A percentile compares a stretch with the other conserved stretches of the same genome.
phyloP scores from a whole-genome alignment of 139 green algal species.

The Picochlorum sp. region DNA sequence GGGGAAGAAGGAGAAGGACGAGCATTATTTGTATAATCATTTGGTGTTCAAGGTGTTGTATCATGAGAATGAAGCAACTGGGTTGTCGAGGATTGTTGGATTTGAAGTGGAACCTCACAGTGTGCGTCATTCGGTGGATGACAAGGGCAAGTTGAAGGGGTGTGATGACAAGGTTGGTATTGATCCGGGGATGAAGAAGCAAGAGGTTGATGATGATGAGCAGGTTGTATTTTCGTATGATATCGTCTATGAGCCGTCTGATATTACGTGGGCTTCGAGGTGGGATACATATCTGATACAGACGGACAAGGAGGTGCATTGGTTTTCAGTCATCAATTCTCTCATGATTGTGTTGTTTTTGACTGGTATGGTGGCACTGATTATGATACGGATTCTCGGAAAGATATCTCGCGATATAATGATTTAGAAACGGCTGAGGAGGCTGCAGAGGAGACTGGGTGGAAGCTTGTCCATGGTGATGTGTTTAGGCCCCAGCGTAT shows the following conservation, averaged over 20 bases:
- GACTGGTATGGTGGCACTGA: conserved; percentile 97
- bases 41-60: conserved; percentile 94
- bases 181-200: conserved; percentile 57
- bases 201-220: conserved; percentile 67
- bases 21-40: conserved; percentile 93
- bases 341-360: conserved; percentile 99
- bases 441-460: conserved; percentile 91
- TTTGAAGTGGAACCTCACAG: conserved; percentile 88
- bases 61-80: conserved; percentile 77
- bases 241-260: conserved; percentile 56
- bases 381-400: conserved; percentile 93
- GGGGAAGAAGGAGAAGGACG: conserved; percentile 72
- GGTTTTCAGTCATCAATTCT: conserved; percentile 99
- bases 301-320: conserved; percentile 94
- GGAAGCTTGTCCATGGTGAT: conserved; percentile 98
- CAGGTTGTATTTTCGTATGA: conserved; percentile 98
- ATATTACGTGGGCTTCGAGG: conserved; percentile 91
- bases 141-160: conserved; percentile 29
- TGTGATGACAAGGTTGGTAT: conserved; percentile 58
- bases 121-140: conserved; percentile 86
- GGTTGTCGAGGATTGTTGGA: conserved; percentile 85
- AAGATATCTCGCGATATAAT: conserved; percentile 96
- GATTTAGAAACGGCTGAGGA: conserved; percentile 89
- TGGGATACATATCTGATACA: conserved; percentile 99
- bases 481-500: conserved; percentile 85